Base-by-base conservation (phyloP, 2,329 filamentous ascomycete genomes). In the Fusarium sp. region DNA sequence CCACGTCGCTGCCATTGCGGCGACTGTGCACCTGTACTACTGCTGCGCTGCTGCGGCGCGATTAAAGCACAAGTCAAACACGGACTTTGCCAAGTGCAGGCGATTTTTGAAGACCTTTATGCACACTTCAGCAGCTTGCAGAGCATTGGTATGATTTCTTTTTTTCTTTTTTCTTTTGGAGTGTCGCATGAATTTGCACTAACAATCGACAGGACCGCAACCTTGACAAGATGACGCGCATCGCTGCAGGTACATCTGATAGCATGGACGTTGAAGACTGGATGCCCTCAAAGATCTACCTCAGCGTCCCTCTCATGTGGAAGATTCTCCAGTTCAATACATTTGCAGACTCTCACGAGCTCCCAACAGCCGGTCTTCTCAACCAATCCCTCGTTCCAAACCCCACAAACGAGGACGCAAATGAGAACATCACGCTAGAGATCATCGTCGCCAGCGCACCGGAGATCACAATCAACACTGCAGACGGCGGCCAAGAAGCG, bases 251-350 rank as follows among this genome's bases (percentile, higher is more conserved):
- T 5, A 83, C 84, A 51, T 66, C 62, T 0, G 84, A 86, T 12
- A 83, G 77, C 12, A 81, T 85, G 63, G 84, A 86, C 38, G 81
- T 83, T 19, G 84, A 86, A 63, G 84, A 86, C 70, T 87, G 86
- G 86, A 84, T 86, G 78, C 86, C 86, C 0, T 86, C 84, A 27
- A 84, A 85, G 52, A 87, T 87, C 51, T 84, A 86, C 69, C 84
- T 87, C 39, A 87, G 84, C 65, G 84, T 87, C 2, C 84, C 84
- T 4, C 73, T 87, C 9, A 87, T 87, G 86, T 87, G 86, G 86
- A 84, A 86, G 41, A 83, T 87, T 15, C 75, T 87, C 8, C 84
- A 86, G 60, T 83, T 86, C 73, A 85, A 84, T 72, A 86, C 80
- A 35, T 79, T 79, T 12, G 77, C 81, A 0, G 80, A 83, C 23